These are phyloP conservation scores for Sporothrix pseudoabietina DNA, from an alignment of 2,329 filamentous ascomycete species.

Conservation along the genomic window DNA sequence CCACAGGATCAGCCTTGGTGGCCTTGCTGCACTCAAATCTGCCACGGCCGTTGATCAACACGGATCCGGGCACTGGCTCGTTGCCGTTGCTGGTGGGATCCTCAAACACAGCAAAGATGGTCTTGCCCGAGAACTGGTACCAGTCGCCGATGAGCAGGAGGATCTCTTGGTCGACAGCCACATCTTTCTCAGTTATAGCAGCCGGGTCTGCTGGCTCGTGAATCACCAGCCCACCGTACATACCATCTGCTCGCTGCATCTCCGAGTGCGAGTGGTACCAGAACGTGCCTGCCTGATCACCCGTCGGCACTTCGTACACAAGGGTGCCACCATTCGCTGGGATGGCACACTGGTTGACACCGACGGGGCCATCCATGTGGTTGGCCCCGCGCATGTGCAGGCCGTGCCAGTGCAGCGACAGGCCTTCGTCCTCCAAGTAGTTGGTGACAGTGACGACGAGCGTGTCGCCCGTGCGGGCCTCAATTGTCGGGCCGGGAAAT, in stretches of 20 bases:
- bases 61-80: constrained; percentile 51
- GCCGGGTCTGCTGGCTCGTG: constrained; percentile 58
- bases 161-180: constrained; percentile 66
- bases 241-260: constrained; percentile 71
- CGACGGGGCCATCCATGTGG: constrained; percentile 70
- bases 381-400: constrained; percentile 42
- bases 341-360: constrained; percentile 69
- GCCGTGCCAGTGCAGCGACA: constrained; percentile 53
- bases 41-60: constrained; percentile 52
- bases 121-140: constrained; percentile 45
- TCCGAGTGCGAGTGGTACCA: constrained; percentile 69
- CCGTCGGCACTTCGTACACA: constrained; percentile 52
- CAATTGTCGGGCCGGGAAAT: constrained; percentile 54
- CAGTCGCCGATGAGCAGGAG: constrained; percentile 68
- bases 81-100: constrained; percentile 31
- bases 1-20: constrained; percentile 48
- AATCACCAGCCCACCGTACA: constrained; percentile 61
- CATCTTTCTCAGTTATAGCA: constrained; percentile 47
- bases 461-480: constrained; percentile 51
- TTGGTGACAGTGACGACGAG: constrained; percentile 50
- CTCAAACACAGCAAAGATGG: constrained; percentile 26
- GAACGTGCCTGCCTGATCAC: constrained; percentile 42
- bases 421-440: constrained; percentile 42
- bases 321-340: constrained; percentile 60
- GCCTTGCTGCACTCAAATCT: constrained; percentile 50